Evolutionary conservation across 345 rosid genomes (phyloP).

Genomic region (Syzygium aqueum): DNA sequence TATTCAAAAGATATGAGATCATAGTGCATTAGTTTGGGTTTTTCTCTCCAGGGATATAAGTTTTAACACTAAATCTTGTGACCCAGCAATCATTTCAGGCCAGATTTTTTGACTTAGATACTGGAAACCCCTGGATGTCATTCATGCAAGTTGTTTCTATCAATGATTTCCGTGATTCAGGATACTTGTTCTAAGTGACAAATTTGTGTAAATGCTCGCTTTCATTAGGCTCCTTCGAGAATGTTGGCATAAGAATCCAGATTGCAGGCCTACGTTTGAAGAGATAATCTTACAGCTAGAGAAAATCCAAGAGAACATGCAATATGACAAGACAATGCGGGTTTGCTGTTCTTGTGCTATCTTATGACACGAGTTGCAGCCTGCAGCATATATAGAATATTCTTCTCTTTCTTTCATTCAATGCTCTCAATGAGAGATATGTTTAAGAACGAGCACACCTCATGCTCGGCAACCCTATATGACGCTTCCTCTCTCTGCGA

Average conservation of each 20-base stretch:
- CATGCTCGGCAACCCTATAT: neutral
- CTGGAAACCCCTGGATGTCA: neutral
- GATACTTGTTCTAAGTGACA: neutral
- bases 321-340: neutral
- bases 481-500: neutral
- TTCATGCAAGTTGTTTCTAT: neutral
- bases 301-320: constrained; percentile 22
- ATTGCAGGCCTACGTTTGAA: constrained; percentile 49
- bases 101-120: neutral
- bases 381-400: neutral
- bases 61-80: too few species aligned
- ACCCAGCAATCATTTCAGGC: too few species aligned
- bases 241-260: constrained; percentile 65
- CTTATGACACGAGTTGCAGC: constrained; percentile 4
- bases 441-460: neutral
- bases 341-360: constrained; percentile 18
- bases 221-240: constrained; percentile 42
- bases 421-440: neutral
- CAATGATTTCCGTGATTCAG: neutral
- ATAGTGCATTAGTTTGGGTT: too few species aligned
- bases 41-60: too few species aligned
- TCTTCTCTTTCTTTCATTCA: neutral
- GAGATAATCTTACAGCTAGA: constrained; percentile 48
- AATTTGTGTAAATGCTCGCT: neutral
- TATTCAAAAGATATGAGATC: neutral